phyloP scores from a whole-genome alignment of 441 rosid species.

The Manihot esculenta region DNA sequence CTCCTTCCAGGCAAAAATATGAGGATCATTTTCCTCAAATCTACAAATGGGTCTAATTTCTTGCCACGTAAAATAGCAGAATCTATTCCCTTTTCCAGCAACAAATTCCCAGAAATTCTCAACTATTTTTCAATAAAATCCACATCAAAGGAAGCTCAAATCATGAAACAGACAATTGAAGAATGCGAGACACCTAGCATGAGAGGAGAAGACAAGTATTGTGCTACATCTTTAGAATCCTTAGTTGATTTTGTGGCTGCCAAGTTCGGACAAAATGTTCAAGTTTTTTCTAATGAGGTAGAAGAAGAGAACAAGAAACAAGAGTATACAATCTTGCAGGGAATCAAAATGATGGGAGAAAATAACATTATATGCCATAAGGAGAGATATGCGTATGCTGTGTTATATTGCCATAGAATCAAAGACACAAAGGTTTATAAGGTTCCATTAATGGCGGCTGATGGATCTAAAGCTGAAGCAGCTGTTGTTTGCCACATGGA shows the following conservation, averaged over 20 bases:
- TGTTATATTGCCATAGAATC: too few relatives aligned
- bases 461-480: too few relatives aligned
- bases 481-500: too few relatives aligned
- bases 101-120: constrained; percentile 2
- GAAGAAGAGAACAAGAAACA: constrained; percentile 2
- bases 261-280: not conserved
- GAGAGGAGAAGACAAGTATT: constrained; percentile 12
- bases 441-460: too few relatives aligned
- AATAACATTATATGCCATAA: too few relatives aligned
- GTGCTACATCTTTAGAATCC: constrained; percentile 15
- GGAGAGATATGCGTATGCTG: too few relatives aligned
- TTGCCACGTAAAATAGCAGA: too few relatives aligned
- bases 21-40: not conserved
- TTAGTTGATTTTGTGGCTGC: not conserved
- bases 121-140: constrained; percentile 1
- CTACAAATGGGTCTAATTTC: too few relatives aligned
- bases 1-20: constrained; percentile 2
- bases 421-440: too few relatives aligned
- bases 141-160: constrained; percentile 1
- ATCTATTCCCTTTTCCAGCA: too few relatives aligned
- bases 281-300: not conserved
- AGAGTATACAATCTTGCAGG: not conserved
- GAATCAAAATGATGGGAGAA: too few relatives aligned
- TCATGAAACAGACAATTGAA: constrained; percentile 1
- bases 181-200: constrained; percentile 11